Evolutionary conservation across 129 eudicot species (phyloP), one percentile per base, ranked within the genome.

Genomic region (Pseudognaphalium luteoalbum): DNA sequence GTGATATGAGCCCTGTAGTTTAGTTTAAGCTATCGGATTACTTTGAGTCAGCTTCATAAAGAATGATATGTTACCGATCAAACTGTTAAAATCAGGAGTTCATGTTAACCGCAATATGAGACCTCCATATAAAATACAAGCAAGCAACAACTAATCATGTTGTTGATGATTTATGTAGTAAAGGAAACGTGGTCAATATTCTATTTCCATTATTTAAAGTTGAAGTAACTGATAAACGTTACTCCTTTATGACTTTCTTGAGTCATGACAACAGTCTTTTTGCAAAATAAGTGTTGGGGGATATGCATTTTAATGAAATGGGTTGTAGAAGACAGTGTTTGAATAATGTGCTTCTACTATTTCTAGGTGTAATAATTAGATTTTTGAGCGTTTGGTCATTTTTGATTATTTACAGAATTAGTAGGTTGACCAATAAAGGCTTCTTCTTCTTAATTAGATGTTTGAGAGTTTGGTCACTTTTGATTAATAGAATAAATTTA

Each of bases 1-100:
- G 57, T n/a, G 67, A 57, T 69, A 33, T 58, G 35, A 29, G 42
- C 47, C 42, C 75, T 68, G n/a, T 28, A 11, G 30, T 76, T 66
- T 20, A 11, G 74, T 56, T 21, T 65, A 8, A 37, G 71, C 44
- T n/a, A 19, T 51, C 1, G 1, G 4, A 2, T 62, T 63, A 17
- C 47, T 35, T 16, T 16, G 28, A 39, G 72, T 15, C 52, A 21
- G 37, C 6, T 44, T 69, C 22, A 68, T 42, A 14, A 4, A 25
- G 21, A 44, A 69, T 69, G 47, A 42, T 25, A 47, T 70, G 3
- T 22, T n/a, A 56, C 61, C 9, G 9, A 56, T 56, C 25, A 0
- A 57, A 57, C 15, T 57, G 12, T 57, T 57, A 57, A 12, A 1
- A 57, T 20, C 9, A 7, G 62, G 28, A 57, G 62, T 9, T 21